These are phyloP conservation scores for Candida nonsorbophila DNA, from an alignment of 805 yeast species.

Conservation along the genomic window DNA sequence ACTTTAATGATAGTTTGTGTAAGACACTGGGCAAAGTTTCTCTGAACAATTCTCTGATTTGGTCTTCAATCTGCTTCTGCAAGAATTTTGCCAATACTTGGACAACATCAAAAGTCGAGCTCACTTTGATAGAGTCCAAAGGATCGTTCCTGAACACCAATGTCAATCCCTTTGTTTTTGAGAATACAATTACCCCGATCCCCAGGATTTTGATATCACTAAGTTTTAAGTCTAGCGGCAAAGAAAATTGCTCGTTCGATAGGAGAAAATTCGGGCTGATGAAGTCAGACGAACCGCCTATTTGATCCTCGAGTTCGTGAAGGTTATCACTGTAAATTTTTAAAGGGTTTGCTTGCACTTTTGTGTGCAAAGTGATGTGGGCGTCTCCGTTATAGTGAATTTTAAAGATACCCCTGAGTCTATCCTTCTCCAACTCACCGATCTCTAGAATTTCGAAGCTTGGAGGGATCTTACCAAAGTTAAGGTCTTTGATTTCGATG, in stretches of 20 bases:
- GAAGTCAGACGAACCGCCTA: conserved; percentile 33
- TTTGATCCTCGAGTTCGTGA: conserved; percentile 25
- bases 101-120: conserved; percentile 81
- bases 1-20: conserved; percentile 69
- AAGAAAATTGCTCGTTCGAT: conserved; percentile 62
- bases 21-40: conserved; percentile 80
- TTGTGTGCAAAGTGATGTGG: conserved; percentile 66
- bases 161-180: conserved; percentile 77
- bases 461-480: conserved; percentile 73
- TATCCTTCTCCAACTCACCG: conserved; percentile 72
- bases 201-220: conserved; percentile 71
- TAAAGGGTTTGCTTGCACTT: conserved; percentile 80
- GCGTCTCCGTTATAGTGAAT: conserved; percentile 74
- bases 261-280: conserved; percentile 63
- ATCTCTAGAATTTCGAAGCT: conserved; percentile 73
- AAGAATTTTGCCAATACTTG: conserved; percentile 78
- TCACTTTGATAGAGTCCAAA: conserved; percentile 72
- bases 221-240: conserved; percentile 73
- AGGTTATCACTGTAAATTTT: conserved; percentile 54
- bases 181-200: conserved; percentile 79
- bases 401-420: conserved; percentile 79
- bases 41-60: conserved; percentile 72
- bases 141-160: conserved; percentile 88
- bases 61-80: conserved; percentile 77
- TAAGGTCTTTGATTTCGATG: conserved; percentile 61